These are phyloP conservation scores for Puccinia horiana DNA, from an alignment of 1,284 basidiomycete genomes.

Conservation along the genomic window DNA sequence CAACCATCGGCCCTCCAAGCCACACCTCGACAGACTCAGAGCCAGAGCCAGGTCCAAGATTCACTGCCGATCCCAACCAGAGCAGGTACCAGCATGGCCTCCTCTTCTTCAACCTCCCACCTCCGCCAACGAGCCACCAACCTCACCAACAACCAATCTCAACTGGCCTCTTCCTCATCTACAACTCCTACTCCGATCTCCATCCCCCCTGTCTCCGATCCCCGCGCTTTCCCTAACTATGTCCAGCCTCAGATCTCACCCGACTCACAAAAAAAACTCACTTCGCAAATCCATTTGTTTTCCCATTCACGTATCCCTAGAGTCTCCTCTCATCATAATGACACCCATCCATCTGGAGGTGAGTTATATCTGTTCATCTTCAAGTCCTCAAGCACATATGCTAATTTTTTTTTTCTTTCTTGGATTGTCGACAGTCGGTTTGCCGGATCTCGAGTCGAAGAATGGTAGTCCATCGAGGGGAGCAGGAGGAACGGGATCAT, in stretches of 20 bases:
- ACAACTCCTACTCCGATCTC: background rate
- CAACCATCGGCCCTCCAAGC: background rate
- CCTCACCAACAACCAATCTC: background rate
- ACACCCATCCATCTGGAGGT: background rate
- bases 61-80: background rate
- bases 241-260: slow-evolving; percentile 2
- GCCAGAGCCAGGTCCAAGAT: background rate
- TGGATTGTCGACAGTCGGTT: too few relatives aligned
- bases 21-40: background rate
- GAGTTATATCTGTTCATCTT: background rate
- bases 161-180: background rate
- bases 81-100: background rate
- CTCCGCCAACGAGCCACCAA: slow-evolving; percentile 11
- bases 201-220: background rate
- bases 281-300: background rate
- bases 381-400: background rate
- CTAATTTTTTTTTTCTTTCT: slow-evolving; percentile 15
- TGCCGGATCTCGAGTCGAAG: background rate
- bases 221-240: background rate
- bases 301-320: background rate
- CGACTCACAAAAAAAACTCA: slow-evolving; percentile 10
- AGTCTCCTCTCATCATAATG: background rate
- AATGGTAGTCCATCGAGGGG: background rate
- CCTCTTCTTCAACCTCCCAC: background rate
- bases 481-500: background rate